Conservation (phyloP, 2,329 filamentous ascomycete genomes). For the Colletotrichum neosansevieriae region DNA sequence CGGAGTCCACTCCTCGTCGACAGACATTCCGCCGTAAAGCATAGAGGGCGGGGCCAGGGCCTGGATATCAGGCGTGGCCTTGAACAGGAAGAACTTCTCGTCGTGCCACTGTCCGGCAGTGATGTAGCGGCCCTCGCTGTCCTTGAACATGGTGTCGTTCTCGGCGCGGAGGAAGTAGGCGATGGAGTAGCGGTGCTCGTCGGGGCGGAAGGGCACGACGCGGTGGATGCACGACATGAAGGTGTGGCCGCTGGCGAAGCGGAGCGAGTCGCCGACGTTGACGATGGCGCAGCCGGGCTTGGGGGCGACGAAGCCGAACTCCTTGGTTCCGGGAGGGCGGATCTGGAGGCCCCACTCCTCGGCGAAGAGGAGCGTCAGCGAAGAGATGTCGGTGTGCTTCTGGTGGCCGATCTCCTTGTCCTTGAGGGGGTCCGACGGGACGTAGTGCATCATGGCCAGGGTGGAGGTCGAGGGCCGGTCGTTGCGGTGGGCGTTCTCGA, state of each 20-base stretch:
- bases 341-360: constrained; percentile 70
- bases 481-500: constrained; percentile 65
- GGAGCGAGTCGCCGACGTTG: constrained; percentile 70
- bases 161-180: constrained; percentile 70
- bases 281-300: constrained; percentile 64
- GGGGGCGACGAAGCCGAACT: constrained; percentile 67
- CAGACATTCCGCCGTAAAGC: constrained; percentile 62
- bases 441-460: constrained; percentile 68
- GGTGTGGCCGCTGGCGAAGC: constrained; percentile 65
- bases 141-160: constrained; percentile 67
- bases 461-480: constrained; percentile 61
- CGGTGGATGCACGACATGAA: constrained; percentile 70
- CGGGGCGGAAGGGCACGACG: constrained; percentile 64
- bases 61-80: constrained; percentile 47
- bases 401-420: constrained; percentile 63
- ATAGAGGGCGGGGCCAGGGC: constrained; percentile 61
- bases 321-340: constrained; percentile 57
- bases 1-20: constrained; percentile 36
- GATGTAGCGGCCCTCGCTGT: constrained; percentile 65
- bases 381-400: constrained; percentile 69
- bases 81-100: constrained; percentile 54
- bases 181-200: constrained; percentile 62
- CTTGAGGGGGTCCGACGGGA: constrained; percentile 55
- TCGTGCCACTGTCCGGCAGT: constrained; percentile 67
- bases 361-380: constrained; percentile 66